phyloP scores from a whole-genome alignment of 2,329 filamentous ascomycete species.

The Rosellinia necatrix region DNA sequence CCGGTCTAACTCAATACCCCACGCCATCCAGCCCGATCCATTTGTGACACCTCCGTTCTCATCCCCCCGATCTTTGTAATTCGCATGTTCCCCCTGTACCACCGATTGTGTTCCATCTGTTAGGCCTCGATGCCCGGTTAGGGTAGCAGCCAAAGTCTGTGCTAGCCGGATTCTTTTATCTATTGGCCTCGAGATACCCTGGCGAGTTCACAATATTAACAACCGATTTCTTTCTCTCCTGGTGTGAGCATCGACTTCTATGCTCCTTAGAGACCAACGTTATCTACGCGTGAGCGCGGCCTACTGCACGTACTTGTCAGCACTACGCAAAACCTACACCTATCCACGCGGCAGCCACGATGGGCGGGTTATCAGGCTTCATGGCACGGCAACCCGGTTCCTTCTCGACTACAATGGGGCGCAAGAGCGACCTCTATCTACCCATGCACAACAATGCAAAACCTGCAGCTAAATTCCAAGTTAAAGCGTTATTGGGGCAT shows the following conservation, averaged over 20 bases:
- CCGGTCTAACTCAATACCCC: not conserved
- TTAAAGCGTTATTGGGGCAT: slow-evolving; percentile 54
- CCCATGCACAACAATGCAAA: slow-evolving; percentile 38
- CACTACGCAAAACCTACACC: not conserved
- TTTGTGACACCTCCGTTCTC: slow-evolving; percentile 1
- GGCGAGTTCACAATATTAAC: not conserved
- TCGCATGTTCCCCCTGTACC: slow-evolving; percentile 4
- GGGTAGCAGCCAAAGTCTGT: not conserved
- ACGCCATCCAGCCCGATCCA: not conserved
- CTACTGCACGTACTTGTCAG: not conserved
- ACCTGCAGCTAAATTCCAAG: slow-evolving; percentile 46
- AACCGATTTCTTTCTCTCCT: not conserved
- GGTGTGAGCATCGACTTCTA: not conserved
- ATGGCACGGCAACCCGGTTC: slow-evolving; percentile 33
- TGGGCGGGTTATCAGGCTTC: slow-evolving; percentile 35
- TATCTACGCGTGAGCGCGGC: not conserved
- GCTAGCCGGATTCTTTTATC: slow-evolving; percentile 4
- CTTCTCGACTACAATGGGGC: slow-evolving; percentile 25
- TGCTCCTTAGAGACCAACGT: not conserved
- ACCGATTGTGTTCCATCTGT: slow-evolving; percentile 7
- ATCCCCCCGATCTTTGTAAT: not conserved
- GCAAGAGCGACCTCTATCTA: slow-evolving; percentile 37
- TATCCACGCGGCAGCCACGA: slow-evolving; percentile 20
- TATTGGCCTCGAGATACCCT: not conserved
- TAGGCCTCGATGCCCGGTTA: slow-evolving; percentile 11